Percentiles rank a stretch among this genome's conserved stretches.
Conservation (phyloP, 495 filamentous ascomycete species). For the Lentithecium fluviatile region DNA sequence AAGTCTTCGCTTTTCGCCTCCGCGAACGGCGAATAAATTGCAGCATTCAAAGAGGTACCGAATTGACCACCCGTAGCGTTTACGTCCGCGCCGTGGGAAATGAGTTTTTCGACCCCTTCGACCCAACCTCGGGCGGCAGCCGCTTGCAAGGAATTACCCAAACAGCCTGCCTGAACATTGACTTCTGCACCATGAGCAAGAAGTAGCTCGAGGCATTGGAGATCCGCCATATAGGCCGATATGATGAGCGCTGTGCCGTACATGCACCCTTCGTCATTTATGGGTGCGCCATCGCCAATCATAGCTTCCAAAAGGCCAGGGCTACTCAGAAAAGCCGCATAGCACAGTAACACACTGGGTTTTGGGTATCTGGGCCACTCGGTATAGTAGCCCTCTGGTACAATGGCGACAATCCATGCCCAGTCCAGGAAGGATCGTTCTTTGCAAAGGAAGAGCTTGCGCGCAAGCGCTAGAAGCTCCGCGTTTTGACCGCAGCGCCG, state of each 20-base stretch:
- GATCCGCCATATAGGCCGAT: background rate
- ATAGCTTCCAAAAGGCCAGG: background rate
- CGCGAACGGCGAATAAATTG: background rate
- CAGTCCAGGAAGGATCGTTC: constrained; percentile 2
- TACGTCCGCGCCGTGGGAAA: constrained; percentile 5
- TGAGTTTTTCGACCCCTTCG: background rate
- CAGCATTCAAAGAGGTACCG: background rate
- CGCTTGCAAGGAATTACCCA: constrained; percentile 5
- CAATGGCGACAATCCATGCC: constrained; percentile 1
- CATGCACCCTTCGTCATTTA: background rate
- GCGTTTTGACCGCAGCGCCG: background rate
- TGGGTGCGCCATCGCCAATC: background rate
- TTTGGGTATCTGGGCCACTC: background rate
- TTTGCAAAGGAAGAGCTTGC: background rate
- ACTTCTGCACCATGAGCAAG: constrained; percentile 4
- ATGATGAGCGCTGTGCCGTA: constrained; percentile 6
- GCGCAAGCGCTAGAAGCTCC: background rate
- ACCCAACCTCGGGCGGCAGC: constrained; percentile 2
- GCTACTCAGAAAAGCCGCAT: constrained; percentile 1
- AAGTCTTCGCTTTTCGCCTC: background rate
- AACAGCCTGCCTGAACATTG: background rate
- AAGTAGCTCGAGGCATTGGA: background rate
- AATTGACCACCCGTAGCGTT: background rate
- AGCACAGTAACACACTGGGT: background rate
- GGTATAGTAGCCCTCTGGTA: background rate